These are phyloP conservation scores for Zygosaccharomyces pseudorouxii DNA, from an alignment of 805 yeast genomes.

Conservation along the genomic window DNA sequence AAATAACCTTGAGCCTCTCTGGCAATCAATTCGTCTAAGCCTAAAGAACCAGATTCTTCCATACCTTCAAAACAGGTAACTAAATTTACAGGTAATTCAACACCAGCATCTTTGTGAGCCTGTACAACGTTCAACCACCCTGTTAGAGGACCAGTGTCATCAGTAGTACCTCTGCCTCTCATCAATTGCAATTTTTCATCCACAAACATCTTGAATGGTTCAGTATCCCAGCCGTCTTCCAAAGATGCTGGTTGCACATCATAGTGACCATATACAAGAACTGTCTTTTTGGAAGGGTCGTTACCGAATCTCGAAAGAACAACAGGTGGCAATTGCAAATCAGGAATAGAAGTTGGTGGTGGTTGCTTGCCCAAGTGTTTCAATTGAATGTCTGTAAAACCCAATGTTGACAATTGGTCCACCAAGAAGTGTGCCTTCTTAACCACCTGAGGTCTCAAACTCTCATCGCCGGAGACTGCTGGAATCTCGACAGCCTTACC, in stretches of 20 bases:
- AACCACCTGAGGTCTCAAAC: constrained; percentile 81
- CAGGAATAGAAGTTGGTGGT: constrained; percentile 70
- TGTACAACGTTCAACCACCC: constrained; percentile 94
- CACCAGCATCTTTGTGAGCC: constrained; percentile 79
- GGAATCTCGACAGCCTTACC: constrained; percentile 88
- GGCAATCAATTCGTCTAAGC: constrained; percentile 78
- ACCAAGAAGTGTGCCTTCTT: constrained; percentile 83
- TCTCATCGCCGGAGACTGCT: constrained; percentile 89
- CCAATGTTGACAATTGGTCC: constrained; percentile 61
- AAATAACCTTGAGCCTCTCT: constrained; percentile 76
- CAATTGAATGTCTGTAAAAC: constrained; percentile 77
- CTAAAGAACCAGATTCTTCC: constrained; percentile 97
- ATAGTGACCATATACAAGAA: constrained; percentile 92
- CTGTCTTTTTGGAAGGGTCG: constrained; percentile 80
- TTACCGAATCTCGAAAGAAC: constrained; percentile 85
- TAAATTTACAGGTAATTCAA: constrained; percentile 90
- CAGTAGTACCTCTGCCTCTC: constrained; percentile 92
- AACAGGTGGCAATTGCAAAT: constrained; percentile 83
- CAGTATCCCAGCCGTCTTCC: constrained; percentile 95
- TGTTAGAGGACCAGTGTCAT: constrained; percentile 96
- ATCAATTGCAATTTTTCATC: constrained; percentile 63
- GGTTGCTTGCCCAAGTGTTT: constrained; percentile 86
- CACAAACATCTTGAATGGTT: constrained; percentile 72
- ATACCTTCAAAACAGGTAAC: constrained; percentile 95
- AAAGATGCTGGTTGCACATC: constrained; percentile 94